These are phyloP conservation scores for Plectosphaerella cucumerina DNA, from an alignment of 2,329 filamentous ascomycete species.

Conservation along the genomic window DNA sequence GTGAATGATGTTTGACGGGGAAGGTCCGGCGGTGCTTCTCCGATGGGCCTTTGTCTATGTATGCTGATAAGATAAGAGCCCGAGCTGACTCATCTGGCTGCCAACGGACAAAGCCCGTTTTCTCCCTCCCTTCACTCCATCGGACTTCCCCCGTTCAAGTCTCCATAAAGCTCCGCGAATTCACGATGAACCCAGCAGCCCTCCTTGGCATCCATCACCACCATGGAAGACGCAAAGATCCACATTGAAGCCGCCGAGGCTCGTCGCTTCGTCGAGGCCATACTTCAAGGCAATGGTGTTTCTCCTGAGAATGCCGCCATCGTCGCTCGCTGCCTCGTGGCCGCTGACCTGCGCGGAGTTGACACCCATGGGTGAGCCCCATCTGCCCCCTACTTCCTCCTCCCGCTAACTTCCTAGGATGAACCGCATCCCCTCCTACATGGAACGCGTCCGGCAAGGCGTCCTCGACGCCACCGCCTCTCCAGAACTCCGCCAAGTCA, in stretches of 20 bases:
- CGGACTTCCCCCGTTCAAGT: no score
- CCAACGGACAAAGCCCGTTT: no score
- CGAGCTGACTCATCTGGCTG: no score
- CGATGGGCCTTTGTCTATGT: no score
- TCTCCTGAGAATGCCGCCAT: constrained; percentile 53
- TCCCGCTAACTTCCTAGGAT: constrained; percentile 34
- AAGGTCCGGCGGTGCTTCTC: no score
- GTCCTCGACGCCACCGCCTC: constrained; percentile 59
- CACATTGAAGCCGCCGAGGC: constrained; percentile 35
- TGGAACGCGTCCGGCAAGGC: constrained; percentile 66
- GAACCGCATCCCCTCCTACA: constrained; percentile 74
- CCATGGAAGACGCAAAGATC: constrained; percentile 13
- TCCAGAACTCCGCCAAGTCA: constrained; percentile 57
- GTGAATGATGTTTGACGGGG: no score
- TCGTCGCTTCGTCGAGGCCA: constrained; percentile 42
- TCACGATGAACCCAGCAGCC: no score
- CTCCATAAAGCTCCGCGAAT: no score
- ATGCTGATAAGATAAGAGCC: no score
- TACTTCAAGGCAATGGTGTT: constrained; percentile 60
- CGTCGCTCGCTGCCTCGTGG: constrained; percentile 64
- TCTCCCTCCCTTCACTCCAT: no score
- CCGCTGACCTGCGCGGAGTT: constrained; percentile 72
- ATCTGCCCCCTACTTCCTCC: not conserved
- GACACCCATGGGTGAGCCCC: constrained; percentile 61
- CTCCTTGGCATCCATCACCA: not conserved